Evolutionary conservation across 208 protist species (phyloP).

Genomic region (Leishmania gerbilli): DNA sequence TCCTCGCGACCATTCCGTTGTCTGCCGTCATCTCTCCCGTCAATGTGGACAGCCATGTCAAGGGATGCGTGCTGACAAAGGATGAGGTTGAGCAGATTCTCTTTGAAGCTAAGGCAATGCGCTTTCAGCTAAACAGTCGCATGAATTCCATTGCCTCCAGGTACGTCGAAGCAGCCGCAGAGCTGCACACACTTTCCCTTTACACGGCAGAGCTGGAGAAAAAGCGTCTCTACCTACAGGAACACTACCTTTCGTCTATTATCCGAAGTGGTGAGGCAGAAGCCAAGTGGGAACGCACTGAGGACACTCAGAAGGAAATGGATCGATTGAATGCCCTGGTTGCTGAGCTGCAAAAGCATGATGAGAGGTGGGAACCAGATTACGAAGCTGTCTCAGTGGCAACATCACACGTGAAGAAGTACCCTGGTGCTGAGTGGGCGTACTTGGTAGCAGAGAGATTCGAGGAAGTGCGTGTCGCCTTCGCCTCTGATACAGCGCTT

Average conservation of each 20-base stretch:
- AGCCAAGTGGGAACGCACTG: conserved; percentile 1
- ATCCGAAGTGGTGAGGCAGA: conserved; percentile 17
- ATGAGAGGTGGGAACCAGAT: conserved; percentile 39
- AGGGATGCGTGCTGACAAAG: conserved; percentile 51
- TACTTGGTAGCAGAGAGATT: conserved; percentile 34
- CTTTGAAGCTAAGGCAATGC: conserved; percentile 28
- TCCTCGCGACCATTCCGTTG: conserved; percentile 46
- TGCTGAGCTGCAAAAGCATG: conserved; percentile 36
- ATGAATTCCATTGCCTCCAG: conserved; percentile 22
- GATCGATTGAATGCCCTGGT: conserved; percentile 38
- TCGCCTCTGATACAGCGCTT: conserved; percentile 37
- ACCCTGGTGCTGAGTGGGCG: conserved; percentile 38
- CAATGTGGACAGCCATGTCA: conserved; percentile 33
- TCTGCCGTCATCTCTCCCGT: conserved; percentile 56
- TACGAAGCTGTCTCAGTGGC: conserved; percentile 27
- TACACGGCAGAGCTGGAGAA: conserved; percentile 61
- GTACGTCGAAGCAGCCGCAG: conserved; percentile 32
- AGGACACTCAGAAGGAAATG: conserved; percentile 12
- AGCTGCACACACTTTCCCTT: conserved; percentile 50
- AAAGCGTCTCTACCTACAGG: conserved; percentile 52
- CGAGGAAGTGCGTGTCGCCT: conserved; percentile 42
- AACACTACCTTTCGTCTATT: conserved; percentile 38
- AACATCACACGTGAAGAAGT: conserved; percentile 36
- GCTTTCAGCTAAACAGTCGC: conserved; percentile 44
- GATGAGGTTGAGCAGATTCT: conserved; percentile 51